Evolutionary conservation across 2,329 filamentous ascomycete species (phyloP).

Genomic region (Aphanocladium album): DNA sequence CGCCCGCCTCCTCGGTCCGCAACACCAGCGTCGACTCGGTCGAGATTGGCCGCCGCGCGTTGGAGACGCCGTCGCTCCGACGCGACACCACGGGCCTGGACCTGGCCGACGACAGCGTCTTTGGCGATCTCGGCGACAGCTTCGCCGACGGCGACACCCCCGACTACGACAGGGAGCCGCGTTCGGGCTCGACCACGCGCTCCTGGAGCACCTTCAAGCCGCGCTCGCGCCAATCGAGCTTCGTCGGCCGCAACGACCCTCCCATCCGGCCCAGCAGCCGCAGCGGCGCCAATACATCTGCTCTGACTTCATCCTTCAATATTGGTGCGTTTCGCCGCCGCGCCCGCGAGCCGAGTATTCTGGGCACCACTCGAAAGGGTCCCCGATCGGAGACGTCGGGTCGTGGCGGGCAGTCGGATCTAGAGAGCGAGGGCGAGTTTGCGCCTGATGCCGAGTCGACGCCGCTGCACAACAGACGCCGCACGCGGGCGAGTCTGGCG

Average conservation of each 20-base stretch:
- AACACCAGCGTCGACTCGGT: conserved; percentile 27
- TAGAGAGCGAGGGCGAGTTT: conserved; percentile 45
- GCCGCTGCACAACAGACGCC: conserved; percentile 46
- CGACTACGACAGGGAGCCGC: conserved; percentile 20
- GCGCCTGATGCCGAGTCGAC: conserved; percentile 64
- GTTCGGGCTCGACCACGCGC: conserved; percentile 40
- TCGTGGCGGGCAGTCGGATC: conserved; percentile 30
- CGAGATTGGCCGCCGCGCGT: conserved; percentile 32
- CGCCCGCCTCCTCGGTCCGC: conserved; percentile 17
- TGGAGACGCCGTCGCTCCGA: conserved; percentile 28
- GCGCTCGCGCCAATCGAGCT: conserved; percentile 44
- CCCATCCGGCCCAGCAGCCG: conserved; percentile 51
- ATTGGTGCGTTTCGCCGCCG: conserved; percentile 55
- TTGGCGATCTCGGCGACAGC: conserved; percentile 40
- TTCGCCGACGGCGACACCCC: conserved; percentile 36
- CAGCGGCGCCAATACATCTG: conserved; percentile 38
- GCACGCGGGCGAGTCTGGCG: conserved; percentile 30
- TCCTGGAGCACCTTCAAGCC: conserved; percentile 44
- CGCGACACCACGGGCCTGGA: conserved; percentile 45
- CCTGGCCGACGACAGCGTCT: conserved; percentile 42
- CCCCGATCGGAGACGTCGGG: conserved; percentile 29
- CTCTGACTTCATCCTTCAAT: conserved; percentile 47
- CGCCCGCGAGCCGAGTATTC: conserved; percentile 56
- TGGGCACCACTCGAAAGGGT: conserved; percentile 42
- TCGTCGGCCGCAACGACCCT: conserved; percentile 45